Base-by-base conservation (phyloP, 139 green algal genomes). In the Auxenochlorella pyrenoidosa region DNA sequence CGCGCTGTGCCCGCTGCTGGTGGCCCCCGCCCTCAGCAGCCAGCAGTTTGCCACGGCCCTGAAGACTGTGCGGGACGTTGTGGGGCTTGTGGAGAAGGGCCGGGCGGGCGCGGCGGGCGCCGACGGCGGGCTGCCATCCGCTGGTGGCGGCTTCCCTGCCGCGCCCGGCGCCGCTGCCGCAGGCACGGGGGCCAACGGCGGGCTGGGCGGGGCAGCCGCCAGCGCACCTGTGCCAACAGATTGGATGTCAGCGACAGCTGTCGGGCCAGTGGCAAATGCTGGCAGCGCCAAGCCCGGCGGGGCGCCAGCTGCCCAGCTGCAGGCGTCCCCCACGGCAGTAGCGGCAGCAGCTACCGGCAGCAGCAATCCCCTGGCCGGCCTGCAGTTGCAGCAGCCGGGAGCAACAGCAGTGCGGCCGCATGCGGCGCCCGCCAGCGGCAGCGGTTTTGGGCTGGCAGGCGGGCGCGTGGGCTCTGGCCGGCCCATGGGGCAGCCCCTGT, bases 1-100 rank as follows among this genome's bases (percentile, higher is more conserved):
- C 38, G 66, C 95, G 59, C 87, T 97, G 68, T 87, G 58, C 30
- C 94, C 95, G 40, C 86, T 96, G 82, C 89, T 96, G 79, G 65
- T 94, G 44, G 80, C 71, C 0, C 86, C 92, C 28, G 78, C 73
- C 4, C 90, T 97, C 24, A 92, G 63, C 32, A 0, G 36, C 8
- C 51, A 72, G 59, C 94, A 96, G 83, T 95, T 95, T 80, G 54
- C 60, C 13, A 60, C 66, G 0, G 82, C 83, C 32, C 66, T 91
- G 58, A 81, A 85, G n/a, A 81, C 78, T 2, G 71, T 91, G 41
- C 30, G 78, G 36, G 88, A 89, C 13, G 66, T 91, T 24, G n/a
- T 91, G 58, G 54, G 38, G n/a, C 6, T 21, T 15, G 34, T 88
- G 16, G 84, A 88, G 66, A 66, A 44, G 66, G 44, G 65, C 32